Evolutionary conservation across 495 filamentous ascomycete genomes (phyloP), one percentile per base, ranked within the genome.

Genomic region (Xeromyces bisporus): DNA sequence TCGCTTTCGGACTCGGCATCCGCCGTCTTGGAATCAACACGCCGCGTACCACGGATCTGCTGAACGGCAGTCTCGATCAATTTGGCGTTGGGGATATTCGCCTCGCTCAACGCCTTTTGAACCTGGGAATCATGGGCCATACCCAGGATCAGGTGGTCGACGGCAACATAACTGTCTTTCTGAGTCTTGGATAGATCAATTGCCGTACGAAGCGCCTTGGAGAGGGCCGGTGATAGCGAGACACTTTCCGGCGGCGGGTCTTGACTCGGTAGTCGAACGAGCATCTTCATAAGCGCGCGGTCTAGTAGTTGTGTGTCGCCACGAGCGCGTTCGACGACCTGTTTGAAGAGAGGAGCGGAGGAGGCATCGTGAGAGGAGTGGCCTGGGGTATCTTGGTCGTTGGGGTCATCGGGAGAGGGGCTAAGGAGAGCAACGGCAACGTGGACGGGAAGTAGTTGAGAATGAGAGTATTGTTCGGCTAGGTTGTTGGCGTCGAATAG

Each of bases 181-280:
- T 96, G 89, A 2, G 84, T 86, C 56, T 89, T 93, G 33, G 86
- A 83, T 15, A 97, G 55, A n/a, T 94, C 85, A 44, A 76, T 74
- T 5, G 89, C 85, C 33, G 73, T 64, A 27, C 84, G 68, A 17
- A 97, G 63, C 31, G 93, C 68, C 37, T 78, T 91, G 23, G 70
- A 64, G 52, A 96, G 81, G 8, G 69, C 61, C 2, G 86, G 84
- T 3, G 84, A 71, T 41, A 87, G 71, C 20, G 77, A 73, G 21
- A 89, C 74, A 29, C 70, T 65, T 37, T 97, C 89, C 30, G 89
- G 87, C 16, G 89, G 87, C 2, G 89, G 89, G 36, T 93, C 82
- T 60, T 97, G 89, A 42, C 78, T 87, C 0, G 89, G 86, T 37
- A 92, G 59, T 20, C 89, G 77, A 30, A 97, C 89, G 31, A 96